Evolutionary conservation across 2,329 filamentous ascomycete species (phyloP).

Genomic region (Leptographium wingfieldii): DNA sequence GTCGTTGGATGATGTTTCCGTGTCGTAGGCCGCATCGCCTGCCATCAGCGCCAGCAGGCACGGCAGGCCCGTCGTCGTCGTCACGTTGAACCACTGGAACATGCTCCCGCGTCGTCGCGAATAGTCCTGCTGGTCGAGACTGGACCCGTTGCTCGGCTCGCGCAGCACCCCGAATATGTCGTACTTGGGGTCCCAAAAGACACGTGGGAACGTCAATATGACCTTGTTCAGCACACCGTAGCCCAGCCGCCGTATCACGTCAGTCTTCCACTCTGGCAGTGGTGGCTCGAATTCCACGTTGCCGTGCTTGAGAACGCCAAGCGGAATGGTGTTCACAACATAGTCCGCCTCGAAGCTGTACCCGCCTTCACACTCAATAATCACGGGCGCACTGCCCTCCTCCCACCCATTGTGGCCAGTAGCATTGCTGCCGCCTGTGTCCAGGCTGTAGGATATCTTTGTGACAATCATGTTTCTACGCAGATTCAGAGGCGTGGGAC

Average conservation of each 20-base stretch:
- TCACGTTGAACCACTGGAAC: constrained; percentile 96
- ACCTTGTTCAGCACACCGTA: constrained; percentile 95
- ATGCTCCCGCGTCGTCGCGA: constrained; percentile 71
- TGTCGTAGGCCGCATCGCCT: constrained; percentile 81
- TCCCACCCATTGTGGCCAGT: background rate
- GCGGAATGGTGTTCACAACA: constrained; percentile 78
- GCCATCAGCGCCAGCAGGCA: constrained; percentile 90
- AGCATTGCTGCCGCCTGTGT: background rate
- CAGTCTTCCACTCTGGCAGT: constrained; percentile 75
- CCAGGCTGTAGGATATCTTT: constrained; percentile 51
- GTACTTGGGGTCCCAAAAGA: constrained; percentile 81
- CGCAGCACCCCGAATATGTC: constrained; percentile 92
- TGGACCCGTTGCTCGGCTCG: constrained; percentile 54
- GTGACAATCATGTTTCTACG: constrained; percentile 61
- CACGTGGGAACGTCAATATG: constrained; percentile 72
- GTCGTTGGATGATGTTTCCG: constrained; percentile 64
- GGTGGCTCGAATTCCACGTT: constrained; percentile 77
- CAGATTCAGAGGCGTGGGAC: constrained; percentile 65
- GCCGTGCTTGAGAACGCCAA: constrained; percentile 82
- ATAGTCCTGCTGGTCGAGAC: constrained; percentile 70
- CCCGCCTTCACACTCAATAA: constrained; percentile 67
- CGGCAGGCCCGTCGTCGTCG: constrained; percentile 76
- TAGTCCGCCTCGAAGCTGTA: constrained; percentile 69
- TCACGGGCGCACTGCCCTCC: constrained; percentile 11
- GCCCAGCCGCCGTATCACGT: constrained; percentile 70